A percentile compares a stretch with the other conserved stretches of the same genome.
phyloP scores from a whole-genome alignment of 2,329 filamentous ascomycete genomes.

The Ceratocystis alfenasii region DNA sequence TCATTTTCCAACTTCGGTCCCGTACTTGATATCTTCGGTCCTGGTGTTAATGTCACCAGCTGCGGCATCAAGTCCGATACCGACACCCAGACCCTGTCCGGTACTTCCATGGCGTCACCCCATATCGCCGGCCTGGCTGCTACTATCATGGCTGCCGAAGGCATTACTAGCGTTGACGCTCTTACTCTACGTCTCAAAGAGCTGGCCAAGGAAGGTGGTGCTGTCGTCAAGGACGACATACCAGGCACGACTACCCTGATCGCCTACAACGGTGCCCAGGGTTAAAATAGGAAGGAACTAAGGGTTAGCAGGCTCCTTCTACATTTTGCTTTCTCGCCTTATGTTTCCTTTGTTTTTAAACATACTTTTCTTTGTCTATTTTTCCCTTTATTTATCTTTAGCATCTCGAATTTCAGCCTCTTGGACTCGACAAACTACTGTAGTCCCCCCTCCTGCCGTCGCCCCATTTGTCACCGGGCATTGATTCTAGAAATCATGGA shows the following conservation, averaged over 20 bases:
- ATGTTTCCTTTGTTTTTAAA: slow-evolving; percentile 3
- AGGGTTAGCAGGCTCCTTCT: too few relatives aligned
- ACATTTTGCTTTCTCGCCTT: background rate
- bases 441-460: background rate
- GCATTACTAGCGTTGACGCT: slow-evolving; percentile 34
- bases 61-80: slow-evolving; percentile 41
- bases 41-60: slow-evolving; percentile 43
- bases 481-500: background rate
- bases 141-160: slow-evolving; percentile 51
- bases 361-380: slow-evolving; percentile 10
- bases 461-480: background rate
- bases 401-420: background rate
- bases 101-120: slow-evolving; percentile 54
- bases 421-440: background rate
- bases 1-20: slow-evolving; percentile 48
- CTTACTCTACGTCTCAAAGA: slow-evolving; percentile 40
- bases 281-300: slow-evolving; percentile 1
- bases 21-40: slow-evolving; percentile 43
- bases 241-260: slow-evolving; percentile 40
- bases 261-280: slow-evolving; percentile 41
- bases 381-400: slow-evolving; percentile 13
- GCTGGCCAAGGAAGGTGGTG: slow-evolving; percentile 39
- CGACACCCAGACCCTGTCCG: slow-evolving; percentile 37
- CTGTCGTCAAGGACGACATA: slow-evolving; percentile 34
- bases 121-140: slow-evolving; percentile 57